phyloP scores from a whole-genome alignment of 768 basidiomycete species.

The Suillus subalutaceus region DNA sequence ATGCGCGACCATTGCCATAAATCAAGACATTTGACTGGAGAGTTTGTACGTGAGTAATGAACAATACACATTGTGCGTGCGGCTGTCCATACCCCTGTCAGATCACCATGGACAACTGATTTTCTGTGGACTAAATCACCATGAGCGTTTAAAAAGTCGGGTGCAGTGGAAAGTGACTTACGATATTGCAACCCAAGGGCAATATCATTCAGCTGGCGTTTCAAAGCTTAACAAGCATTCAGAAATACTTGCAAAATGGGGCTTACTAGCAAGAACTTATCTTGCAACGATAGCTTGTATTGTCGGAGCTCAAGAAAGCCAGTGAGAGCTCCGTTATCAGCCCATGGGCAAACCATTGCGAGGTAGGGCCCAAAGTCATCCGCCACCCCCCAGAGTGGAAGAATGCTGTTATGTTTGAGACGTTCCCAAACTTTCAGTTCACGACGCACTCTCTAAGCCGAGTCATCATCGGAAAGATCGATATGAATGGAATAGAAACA shows the following conservation, averaged over 20 bases:
- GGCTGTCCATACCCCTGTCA: constrained; percentile 6
- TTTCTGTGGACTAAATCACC: constrained; percentile 7
- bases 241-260: not conserved
- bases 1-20: constrained; percentile 40
- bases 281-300: constrained; percentile 6
- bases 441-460: constrained; percentile 18
- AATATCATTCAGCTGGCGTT: not conserved
- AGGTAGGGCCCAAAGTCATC: constrained; percentile 23
- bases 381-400: constrained; percentile 22
- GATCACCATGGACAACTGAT: constrained; percentile 11
- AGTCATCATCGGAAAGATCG: not conserved
- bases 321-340: constrained; percentile 19
- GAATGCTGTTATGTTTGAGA: constrained; percentile 24
- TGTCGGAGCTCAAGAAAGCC: constrained; percentile 16
- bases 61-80: not conserved
- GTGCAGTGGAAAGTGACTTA: not conserved
- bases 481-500: not conserved
- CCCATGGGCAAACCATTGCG: constrained; percentile 28
- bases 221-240: not conserved
- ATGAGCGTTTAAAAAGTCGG: not conserved
- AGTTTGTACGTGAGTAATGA: not conserved
- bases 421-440: constrained; percentile 26
- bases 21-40: constrained; percentile 47
- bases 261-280: constrained; percentile 23
- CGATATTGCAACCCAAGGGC: constrained; percentile 1